Evolutionary conservation across 768 basidiomycete genomes (phyloP).

Genomic region (Suillus variegatus): DNA sequence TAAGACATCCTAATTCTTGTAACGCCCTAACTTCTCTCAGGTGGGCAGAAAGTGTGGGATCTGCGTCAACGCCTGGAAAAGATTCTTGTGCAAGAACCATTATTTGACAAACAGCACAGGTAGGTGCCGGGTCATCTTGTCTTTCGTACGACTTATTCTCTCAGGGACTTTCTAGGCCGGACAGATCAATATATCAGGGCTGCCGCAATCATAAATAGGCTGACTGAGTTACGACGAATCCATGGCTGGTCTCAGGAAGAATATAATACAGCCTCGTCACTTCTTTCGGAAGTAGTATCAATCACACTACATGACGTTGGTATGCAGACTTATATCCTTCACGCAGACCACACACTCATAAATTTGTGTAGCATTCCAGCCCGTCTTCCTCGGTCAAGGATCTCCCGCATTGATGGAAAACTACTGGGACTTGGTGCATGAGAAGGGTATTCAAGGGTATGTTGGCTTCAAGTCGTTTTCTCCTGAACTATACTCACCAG

Average conservation of each 20-base stretch:
- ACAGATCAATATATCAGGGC: constrained; percentile 58
- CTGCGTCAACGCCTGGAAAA: constrained; percentile 43
- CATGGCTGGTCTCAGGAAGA: constrained; percentile 57
- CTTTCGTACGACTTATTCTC: background rate
- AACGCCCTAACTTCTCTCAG: constrained; percentile 32
- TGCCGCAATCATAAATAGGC: constrained; percentile 51
- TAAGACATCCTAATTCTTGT: background rate
- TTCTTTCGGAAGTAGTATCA: constrained; percentile 56
- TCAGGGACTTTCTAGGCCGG: constrained; percentile 58
- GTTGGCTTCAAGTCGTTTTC: background rate
- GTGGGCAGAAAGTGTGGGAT: constrained; percentile 52
- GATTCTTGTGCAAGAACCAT: constrained; percentile 52
- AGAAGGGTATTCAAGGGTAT: constrained; percentile 60
- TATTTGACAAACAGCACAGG: constrained; percentile 62
- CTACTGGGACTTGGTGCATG: constrained; percentile 50
- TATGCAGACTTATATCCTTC: constrained; percentile 12
- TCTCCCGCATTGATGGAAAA: constrained; percentile 52
- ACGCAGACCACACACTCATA: constrained; percentile 26
- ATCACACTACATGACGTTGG: constrained; percentile 43
- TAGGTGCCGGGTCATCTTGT: constrained; percentile 21
- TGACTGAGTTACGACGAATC: constrained; percentile 58
- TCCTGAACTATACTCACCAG: too few species aligned
- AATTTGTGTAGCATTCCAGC: constrained; percentile 51
- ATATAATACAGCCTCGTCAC: constrained; percentile 43
- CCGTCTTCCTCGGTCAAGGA: constrained; percentile 65